phyloP scores from a whole-genome alignment of 2,329 filamentous ascomycete species.

The Sporothrix phasma region DNA sequence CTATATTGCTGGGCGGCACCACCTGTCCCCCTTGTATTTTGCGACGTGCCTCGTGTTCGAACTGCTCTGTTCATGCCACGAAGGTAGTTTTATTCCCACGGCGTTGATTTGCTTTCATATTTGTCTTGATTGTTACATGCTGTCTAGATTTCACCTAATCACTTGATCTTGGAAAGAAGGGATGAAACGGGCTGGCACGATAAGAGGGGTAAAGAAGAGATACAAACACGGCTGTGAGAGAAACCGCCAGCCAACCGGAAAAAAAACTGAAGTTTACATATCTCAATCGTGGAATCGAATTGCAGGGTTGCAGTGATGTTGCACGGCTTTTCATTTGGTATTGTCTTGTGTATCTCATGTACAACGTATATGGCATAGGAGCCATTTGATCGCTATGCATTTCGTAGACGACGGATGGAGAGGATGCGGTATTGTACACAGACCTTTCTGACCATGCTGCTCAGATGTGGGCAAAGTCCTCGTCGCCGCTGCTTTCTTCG shows the following conservation, averaged over 20 bases:
- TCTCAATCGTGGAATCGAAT: too few species aligned
- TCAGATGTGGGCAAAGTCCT: constrained; percentile 1
- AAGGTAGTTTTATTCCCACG: constrained; percentile 1
- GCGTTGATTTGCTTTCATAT: neutral
- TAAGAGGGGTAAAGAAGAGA: neutral
- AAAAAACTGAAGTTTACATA: too few species aligned
- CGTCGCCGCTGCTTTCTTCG: neutral
- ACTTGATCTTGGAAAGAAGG: neutral
- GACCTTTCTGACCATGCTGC: neutral
- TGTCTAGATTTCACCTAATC: neutral
- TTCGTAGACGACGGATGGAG: too few species aligned
- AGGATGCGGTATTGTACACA: too few species aligned
- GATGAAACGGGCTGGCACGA: neutral
- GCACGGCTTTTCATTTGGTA: too few species aligned
- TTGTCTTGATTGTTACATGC: neutral
- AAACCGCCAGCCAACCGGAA: neutral
- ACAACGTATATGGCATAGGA: too few species aligned
- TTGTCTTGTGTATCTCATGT: too few species aligned
- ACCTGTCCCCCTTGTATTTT: neutral
- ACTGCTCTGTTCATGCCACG: neutral
- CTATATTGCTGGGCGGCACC: neutral
- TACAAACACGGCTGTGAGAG: neutral
- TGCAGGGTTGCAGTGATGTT: too few species aligned
- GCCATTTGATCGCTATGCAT: too few species aligned
- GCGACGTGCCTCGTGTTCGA: neutral